A percentile compares a stretch with the other conserved stretches of the same genome.
Evolutionary conservation across 495 filamentous ascomycete species (phyloP).

Genomic region (Cercophora newfieldiana): DNA sequence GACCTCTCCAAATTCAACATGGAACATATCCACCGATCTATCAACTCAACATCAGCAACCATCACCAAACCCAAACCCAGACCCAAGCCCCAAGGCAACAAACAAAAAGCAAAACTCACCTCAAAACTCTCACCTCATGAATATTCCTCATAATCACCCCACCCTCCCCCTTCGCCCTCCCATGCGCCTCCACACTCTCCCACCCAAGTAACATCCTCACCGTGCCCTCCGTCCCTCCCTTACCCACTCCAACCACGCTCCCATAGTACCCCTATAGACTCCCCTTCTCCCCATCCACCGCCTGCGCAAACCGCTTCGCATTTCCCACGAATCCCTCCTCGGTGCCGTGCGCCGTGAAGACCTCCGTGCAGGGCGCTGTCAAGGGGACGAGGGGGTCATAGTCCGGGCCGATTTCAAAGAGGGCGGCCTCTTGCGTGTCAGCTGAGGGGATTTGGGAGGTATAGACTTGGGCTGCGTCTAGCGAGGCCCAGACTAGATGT

Average conservation of each 20-base stretch:
- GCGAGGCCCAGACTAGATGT: slow-evolving; percentile 22
- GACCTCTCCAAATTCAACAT: slow-evolving; percentile 20
- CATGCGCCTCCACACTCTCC: slow-evolving; percentile 8
- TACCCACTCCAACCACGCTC: not conserved
- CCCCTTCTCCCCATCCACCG: not conserved
- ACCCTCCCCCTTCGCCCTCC: not conserved
- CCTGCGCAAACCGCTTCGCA: slow-evolving; percentile 10
- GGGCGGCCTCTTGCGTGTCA: not conserved
- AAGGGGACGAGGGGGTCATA: not conserved
- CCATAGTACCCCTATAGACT: slow-evolving; percentile 19
- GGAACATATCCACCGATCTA: slow-evolving; percentile 23
- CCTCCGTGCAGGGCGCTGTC: slow-evolving; percentile 24
- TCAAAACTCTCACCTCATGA: slow-evolving; percentile 15
- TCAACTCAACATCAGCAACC: not conserved
- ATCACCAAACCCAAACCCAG: not conserved
- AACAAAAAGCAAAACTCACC: not conserved
- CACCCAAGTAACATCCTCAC: not conserved
- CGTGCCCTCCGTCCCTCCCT: not conserved
- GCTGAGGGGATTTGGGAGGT: not conserved
- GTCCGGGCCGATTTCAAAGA: slow-evolving; percentile 1
- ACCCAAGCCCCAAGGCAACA: not conserved
- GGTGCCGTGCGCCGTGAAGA: slow-evolving; percentile 22
- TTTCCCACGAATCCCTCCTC: slow-evolving; percentile 24
- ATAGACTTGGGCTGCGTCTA: slow-evolving; percentile 1
- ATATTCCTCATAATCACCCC: slow-evolving; percentile 22